These are phyloP conservation scores for Hirschioporus abietinus DNA, from an alignment of 768 basidiomycete species.

Conservation along the genomic window DNA sequence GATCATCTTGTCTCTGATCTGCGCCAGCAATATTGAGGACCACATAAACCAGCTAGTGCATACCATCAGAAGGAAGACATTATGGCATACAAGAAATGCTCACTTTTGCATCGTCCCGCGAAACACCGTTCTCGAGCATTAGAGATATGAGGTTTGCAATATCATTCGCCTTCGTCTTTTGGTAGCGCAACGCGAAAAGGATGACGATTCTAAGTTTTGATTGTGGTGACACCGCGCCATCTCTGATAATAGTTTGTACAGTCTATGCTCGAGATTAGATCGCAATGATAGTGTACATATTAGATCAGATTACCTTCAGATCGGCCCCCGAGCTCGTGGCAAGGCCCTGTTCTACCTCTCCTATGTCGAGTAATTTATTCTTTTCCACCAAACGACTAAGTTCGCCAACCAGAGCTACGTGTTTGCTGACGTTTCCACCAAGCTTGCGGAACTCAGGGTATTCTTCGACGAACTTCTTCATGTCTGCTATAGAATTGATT, in stretches of 20 bases:
- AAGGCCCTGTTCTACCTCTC: conserved; percentile 94
- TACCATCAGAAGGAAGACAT: conserved; percentile 11
- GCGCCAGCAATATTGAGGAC: conserved; percentile 89
- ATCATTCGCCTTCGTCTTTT: conserved; percentile 79
- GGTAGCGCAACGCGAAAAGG: conserved; percentile 90
- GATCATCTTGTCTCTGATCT: conserved; percentile 94
- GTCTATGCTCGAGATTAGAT: conserved; percentile 38
- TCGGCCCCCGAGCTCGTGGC: conserved; percentile 91
- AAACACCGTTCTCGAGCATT: conserved; percentile 68
- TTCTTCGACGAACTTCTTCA: conserved; percentile 97
- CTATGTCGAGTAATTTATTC: conserved; percentile 82
- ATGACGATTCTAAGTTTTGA: conserved; percentile 90
- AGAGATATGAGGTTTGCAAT: conserved; percentile 76
- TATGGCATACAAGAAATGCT: conserved; percentile 17
- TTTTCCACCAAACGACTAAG: conserved; percentile 84
- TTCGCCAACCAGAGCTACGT: conserved; percentile 95
- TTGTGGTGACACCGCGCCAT: conserved; percentile 60
- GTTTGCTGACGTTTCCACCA: conserved; percentile 98
- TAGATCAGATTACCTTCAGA: conserved; percentile 53
- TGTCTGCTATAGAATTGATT: conserved; percentile 92
- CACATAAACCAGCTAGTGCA: conserved; percentile 79
- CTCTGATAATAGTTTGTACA: conserved; percentile 74
- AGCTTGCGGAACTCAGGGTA: conserved; percentile 97
- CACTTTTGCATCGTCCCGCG: conserved; percentile 71
- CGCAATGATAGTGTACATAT: neutral